phyloP scores from a whole-genome alignment of 2,329 filamentous ascomycete genomes.

The Botrytis deweyae region DNA sequence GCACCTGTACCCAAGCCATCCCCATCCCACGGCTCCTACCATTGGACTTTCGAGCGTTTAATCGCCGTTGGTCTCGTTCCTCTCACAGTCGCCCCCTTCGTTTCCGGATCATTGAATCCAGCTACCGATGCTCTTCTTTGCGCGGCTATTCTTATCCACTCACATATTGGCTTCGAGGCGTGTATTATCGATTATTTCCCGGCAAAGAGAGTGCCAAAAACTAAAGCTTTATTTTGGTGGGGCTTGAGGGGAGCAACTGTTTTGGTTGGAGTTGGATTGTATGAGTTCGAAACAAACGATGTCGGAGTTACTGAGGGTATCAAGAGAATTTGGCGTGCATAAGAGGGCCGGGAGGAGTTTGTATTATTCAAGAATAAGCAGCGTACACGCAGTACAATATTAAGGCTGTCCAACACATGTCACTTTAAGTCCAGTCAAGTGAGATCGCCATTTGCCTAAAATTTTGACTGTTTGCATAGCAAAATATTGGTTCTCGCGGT shows the following conservation, averaged over 20 bases:
- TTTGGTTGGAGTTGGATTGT: conserved; percentile 81
- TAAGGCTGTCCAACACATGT: conserved; percentile 8
- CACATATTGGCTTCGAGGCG: conserved; percentile 92
- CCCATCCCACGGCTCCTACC: conserved; percentile 88
- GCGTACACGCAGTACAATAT: conserved; percentile 15
- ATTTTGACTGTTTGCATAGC: neutral
- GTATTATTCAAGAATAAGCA: conserved; percentile 20
- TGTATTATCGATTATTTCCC: conserved; percentile 92
- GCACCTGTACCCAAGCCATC: conserved; percentile 69
- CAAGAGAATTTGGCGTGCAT: conserved; percentile 87
- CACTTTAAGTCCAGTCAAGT: neutral
- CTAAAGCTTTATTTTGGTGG: conserved; percentile 71
- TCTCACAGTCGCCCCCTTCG: conserved; percentile 86
- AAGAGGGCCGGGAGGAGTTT: conserved; percentile 28
- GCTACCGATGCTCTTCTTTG: conserved; percentile 83
- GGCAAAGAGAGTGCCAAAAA: conserved; percentile 63
- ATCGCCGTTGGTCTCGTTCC: conserved; percentile 81
- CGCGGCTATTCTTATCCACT: conserved; percentile 82
- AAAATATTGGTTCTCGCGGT: neutral
- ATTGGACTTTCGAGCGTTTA: conserved; percentile 95
- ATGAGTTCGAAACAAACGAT: conserved; percentile 99
- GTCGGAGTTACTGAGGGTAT: conserved; percentile 89
- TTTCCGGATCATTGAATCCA: conserved; percentile 87
- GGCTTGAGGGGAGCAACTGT: conserved; percentile 75
- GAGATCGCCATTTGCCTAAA: neutral